Base-by-base conservation (phyloP, 768 basidiomycete genomes). In the Lactarius akahatsu region DNA sequence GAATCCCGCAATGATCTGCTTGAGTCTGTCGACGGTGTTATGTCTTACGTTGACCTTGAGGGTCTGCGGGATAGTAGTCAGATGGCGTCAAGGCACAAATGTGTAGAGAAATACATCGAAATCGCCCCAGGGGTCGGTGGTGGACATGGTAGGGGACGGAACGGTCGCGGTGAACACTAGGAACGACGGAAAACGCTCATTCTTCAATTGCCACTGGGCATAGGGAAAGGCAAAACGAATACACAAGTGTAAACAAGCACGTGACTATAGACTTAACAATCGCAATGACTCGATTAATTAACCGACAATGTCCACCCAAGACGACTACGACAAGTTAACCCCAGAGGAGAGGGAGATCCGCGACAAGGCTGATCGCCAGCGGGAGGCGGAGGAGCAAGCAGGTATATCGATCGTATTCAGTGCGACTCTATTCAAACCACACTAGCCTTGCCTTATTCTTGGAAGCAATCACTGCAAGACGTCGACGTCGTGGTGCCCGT, bases 381-480 rank as follows among this genome's bases (percentile, higher is more conserved):
- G 86, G 20, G 96, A 97, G 78, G 76, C 77, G 70, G 81, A 76
- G 55, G 96, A 97, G 76, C 96, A 97, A 78, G 91, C 88, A 68
- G 88, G 95, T 96, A 78, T 70, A 86, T 71, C 60, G 57, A 45
- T 62, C 70, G 65, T 66, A 65, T 65, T 68, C 66, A 59, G 70
- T 70, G 71, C 26, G 61, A 71, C 63, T 63, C 64, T 63, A 54
- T 54, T 63, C 61, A 62, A 64, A 32, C 47, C 23, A 62, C 68
- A 61, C 63, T 71, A 94, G 93, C 87, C 20, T 80, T 99, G 68
- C 97, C 97, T 6, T 98, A 96, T 77, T 80, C 77, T 62, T 99
- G 97, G 97, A 87, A 78, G 57, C 97, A 99, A 74, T 87, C 94
- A 71, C 82, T 99, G 8, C 86, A 85, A 16, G 94, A 97, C 62